These are phyloP conservation scores for Didymella glomerata DNA, from an alignment of 2,329 filamentous ascomycete genomes.

Conservation along the genomic window DNA sequence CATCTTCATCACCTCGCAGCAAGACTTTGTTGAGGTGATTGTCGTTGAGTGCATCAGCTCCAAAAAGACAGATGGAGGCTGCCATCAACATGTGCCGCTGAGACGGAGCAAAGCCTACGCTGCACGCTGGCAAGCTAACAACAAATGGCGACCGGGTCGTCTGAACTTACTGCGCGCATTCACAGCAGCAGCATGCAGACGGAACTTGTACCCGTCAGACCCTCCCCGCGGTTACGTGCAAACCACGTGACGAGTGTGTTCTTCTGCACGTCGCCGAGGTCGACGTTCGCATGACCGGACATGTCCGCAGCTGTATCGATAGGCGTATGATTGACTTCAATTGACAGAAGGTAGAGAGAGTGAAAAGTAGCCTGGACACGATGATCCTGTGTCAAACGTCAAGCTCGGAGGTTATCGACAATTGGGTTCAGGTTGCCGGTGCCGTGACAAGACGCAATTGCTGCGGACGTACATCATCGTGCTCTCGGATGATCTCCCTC, in stretches of 20 bases:
- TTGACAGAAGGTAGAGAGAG: constrained; percentile 4
- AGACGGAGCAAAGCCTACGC: neutral
- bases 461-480: neutral
- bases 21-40: constrained; percentile 11
- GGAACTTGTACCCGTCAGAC: neutral
- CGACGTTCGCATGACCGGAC: neutral
- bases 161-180: neutral
- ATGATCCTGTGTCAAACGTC: constrained; percentile 9
- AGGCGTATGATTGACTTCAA: neutral
- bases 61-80: neutral
- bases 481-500: neutral
- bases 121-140: neutral
- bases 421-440: constrained; percentile 1
- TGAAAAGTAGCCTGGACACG: neutral
- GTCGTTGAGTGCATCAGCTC: neutral
- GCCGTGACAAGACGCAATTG: neutral
- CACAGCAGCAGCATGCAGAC: neutral
- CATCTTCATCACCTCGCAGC: constrained; percentile 8
- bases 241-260: too few relatives aligned
- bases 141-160: neutral
- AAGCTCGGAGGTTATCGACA: neutral
- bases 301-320: neutral
- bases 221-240: neutral
- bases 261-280: neutral
- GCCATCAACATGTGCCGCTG: neutral